Evolutionary conservation across 2,329 filamentous ascomycete species (phyloP).

Genomic region (Xylaria sp.): DNA sequence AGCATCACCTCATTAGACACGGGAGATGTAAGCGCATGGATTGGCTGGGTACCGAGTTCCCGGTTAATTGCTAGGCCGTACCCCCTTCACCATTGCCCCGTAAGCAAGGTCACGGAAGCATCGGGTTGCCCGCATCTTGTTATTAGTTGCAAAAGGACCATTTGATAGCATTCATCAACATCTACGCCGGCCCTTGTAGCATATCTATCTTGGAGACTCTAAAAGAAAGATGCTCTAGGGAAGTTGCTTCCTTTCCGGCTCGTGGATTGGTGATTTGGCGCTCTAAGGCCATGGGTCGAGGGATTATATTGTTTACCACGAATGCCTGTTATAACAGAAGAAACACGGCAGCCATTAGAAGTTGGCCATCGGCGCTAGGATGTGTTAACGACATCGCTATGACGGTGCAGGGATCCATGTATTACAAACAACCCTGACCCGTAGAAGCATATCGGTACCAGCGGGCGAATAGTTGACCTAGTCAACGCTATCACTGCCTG

Average conservation of each 20-base stretch:
- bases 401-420: conserved; percentile 17
- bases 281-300: background rate
- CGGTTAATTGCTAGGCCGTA: background rate
- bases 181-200: background rate
- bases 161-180: background rate
- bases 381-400: conserved; percentile 10
- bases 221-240: background rate
- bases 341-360: background rate
- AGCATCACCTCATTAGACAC: background rate
- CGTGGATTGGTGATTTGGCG: background rate
- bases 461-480: background rate
- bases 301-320: background rate
- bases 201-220: background rate
- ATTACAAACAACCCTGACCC: background rate
- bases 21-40: background rate
- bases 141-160: background rate
- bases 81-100: background rate
- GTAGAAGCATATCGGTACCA: conserved; percentile 17
- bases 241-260: background rate
- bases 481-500: conserved; percentile 1
- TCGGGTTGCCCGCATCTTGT: background rate
- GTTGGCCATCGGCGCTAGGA: conserved; percentile 6
- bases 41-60: background rate
- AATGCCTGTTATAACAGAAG: background rate
- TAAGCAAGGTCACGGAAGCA: background rate